These are phyloP conservation scores for slime mould (Dictyostelium discoideum) DNA, from an alignment of 78 protist genomes.

Conservation along the genomic window dicty_2.7 NC_007091.3:4919001-4919500, in stretches of 20 bases:
- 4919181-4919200: background rate
- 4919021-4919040: conserved; percentile 13
- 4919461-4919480: background rate
- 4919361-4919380: background rate
- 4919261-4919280: background rate
- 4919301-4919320: background rate
- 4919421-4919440: background rate
- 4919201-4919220: too few relatives aligned
- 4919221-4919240: too few relatives aligned
- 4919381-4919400: background rate
- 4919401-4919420: background rate
- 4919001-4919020: background rate
- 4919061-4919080: background rate
- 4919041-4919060: conserved; percentile 16
- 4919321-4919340: background rate
- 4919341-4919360: background rate
- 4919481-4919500: background rate
- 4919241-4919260: background rate
- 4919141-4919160: background rate
- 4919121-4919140: background rate
- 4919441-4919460: background rate
- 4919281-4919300: background rate
- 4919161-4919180: background rate
- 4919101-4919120: background rate
- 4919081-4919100: conserved; percentile 15